Evolutionary conservation across 345 rosid genomes (phyloP).

Genomic region (Hevea brasiliensis): DNA sequence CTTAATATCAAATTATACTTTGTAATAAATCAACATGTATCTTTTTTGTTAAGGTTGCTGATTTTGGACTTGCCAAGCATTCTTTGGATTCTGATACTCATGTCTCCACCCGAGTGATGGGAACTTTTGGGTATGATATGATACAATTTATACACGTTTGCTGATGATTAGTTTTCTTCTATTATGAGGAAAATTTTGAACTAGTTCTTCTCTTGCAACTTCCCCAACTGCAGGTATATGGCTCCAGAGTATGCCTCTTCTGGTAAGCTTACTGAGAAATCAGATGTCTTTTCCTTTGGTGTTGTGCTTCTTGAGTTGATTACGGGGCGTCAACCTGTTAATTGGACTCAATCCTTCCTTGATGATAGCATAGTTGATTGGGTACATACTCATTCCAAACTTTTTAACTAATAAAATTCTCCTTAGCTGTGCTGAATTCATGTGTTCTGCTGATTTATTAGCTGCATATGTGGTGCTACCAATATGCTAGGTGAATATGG

Average conservation of each 20-base stretch:
- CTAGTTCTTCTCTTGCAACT: background rate
- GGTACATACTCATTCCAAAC: slow-evolving; percentile 2
- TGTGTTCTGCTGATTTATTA: background rate
- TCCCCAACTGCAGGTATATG: slow-evolving; percentile 25
- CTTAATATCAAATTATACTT: background rate
- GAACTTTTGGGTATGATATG: slow-evolving; percentile 38
- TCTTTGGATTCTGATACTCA: slow-evolving; percentile 29
- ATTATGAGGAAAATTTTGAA: background rate
- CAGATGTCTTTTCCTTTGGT: slow-evolving; percentile 37
- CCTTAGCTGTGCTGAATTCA: background rate
- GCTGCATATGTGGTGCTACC: background rate
- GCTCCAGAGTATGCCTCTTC: slow-evolving; percentile 39
- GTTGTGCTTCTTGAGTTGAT: slow-evolving; percentile 37
- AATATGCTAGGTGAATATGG: background rate
- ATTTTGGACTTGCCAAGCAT: slow-evolving; percentile 33
- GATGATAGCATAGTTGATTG: slow-evolving; percentile 32
- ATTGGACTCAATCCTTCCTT: slow-evolving; percentile 20
- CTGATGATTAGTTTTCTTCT: background rate
- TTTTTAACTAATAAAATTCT: background rate
- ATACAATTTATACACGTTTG: slow-evolving; percentile 1
- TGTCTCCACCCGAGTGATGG: slow-evolving; percentile 35
- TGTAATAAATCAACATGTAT: background rate
- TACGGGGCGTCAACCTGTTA: slow-evolving; percentile 28
- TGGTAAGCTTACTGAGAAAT: slow-evolving; percentile 34
- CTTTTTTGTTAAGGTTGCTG: slow-evolving; percentile 24